phyloP scores from a whole-genome alignment of 345 rosid genomes.

The Bruguiera parviflora region DNA sequence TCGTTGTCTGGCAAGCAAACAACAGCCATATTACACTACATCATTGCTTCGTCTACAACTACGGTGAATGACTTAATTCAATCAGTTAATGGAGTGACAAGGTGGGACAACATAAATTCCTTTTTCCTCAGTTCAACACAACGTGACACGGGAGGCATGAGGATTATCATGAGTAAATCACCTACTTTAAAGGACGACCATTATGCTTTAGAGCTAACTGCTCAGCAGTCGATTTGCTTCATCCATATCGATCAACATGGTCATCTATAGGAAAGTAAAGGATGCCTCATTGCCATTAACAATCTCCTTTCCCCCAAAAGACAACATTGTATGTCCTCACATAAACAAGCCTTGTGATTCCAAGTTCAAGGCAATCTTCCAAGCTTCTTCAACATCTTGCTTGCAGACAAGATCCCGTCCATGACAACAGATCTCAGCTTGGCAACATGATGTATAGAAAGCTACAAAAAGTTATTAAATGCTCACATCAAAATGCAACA shows the following conservation, averaged over 20 bases:
- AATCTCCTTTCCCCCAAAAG: slow-evolving; percentile 84
- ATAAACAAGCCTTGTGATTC: slow-evolving; percentile 66
- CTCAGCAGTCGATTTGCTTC: slow-evolving; percentile 77
- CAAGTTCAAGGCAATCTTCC: slow-evolving; percentile 64
- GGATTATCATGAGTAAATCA: neutral
- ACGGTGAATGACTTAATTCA: no score
- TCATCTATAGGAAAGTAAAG: slow-evolving; percentile 73
- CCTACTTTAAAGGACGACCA: slow-evolving; percentile 75
- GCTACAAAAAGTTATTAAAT: no score
- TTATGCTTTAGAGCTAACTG: slow-evolving; percentile 77
- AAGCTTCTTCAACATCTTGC: slow-evolving; percentile 66
- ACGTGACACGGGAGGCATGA: no score
- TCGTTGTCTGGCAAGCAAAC: no score
- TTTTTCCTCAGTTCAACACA: no score
- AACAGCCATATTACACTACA: no score
- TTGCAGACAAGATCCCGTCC: slow-evolving; percentile 58
- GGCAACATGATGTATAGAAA: neutral
- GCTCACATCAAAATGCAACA: no score
- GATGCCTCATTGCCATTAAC: slow-evolving; percentile 68
- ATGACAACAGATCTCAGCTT: neutral
- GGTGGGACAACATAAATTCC: no score
- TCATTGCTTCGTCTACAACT: no score
- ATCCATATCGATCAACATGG: slow-evolving; percentile 68
- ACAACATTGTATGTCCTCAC: slow-evolving; percentile 91
- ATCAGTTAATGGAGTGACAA: no score